Evolutionary conservation across 1,284 basidiomycete genomes (phyloP).

Genomic region (Austroboletus sp.): DNA sequence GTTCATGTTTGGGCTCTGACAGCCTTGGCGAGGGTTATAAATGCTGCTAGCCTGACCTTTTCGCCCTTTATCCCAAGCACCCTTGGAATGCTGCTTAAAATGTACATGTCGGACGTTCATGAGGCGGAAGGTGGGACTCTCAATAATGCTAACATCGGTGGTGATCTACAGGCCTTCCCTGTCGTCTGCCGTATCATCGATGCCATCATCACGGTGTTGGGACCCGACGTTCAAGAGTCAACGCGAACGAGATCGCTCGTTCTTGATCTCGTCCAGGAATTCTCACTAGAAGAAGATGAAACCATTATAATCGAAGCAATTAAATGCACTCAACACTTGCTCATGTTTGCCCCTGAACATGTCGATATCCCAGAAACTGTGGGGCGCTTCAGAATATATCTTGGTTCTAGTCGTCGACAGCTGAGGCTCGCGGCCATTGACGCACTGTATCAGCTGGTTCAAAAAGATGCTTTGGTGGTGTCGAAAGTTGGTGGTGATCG

Average conservation of each 20-base stretch:
- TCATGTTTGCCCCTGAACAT: constrained; percentile 88
- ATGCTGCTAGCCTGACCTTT: constrained; percentile 89
- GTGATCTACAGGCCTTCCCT: constrained; percentile 87
- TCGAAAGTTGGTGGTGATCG: constrained; percentile 90
- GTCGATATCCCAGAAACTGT: constrained; percentile 77
- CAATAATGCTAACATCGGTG: constrained; percentile 78
- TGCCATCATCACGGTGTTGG: constrained; percentile 87
- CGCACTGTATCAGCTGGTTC: constrained; percentile 93
- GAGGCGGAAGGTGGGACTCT: constrained; percentile 90
- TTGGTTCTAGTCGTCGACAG: constrained; percentile 73
- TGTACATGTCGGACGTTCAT: constrained; percentile 88
- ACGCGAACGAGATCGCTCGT: constrained; percentile 75
- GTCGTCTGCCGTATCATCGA: constrained; percentile 88
- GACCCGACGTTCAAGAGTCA: constrained; percentile 91
- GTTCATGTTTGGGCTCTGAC: constrained; percentile 92
- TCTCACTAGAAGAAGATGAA: constrained; percentile 81
- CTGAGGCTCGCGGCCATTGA: constrained; percentile 93
- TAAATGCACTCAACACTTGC: constrained; percentile 91
- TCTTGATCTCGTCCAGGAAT: constrained; percentile 80
- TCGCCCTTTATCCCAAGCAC: constrained; percentile 85
- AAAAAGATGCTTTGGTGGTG: constrained; percentile 88
- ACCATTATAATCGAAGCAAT: constrained; percentile 89
- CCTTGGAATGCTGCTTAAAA: constrained; percentile 84
- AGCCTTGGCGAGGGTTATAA: constrained; percentile 82
- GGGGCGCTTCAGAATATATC: constrained; percentile 64